Evolutionary conservation across 345 rosid genomes (phyloP).

Genomic region (Boechera retrofracta): DNA sequence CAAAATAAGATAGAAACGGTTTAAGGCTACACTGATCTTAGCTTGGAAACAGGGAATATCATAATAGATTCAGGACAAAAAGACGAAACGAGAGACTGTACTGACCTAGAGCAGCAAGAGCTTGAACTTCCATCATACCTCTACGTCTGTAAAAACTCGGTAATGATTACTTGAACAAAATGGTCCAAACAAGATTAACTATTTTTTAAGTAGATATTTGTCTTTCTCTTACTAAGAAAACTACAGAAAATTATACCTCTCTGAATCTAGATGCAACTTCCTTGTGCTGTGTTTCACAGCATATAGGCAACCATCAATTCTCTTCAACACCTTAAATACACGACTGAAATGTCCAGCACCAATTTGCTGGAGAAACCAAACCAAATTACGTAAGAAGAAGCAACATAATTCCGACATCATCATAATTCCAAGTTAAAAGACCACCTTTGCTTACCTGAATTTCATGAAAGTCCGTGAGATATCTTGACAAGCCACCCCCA

Average conservation of each 20-base stretch:
- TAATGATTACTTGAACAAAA: constrained; percentile 6
- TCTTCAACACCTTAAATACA: constrained; percentile 87
- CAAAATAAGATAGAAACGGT: constrained; percentile 19
- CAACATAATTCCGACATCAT: constrained; percentile 3
- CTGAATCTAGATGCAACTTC: constrained; percentile 70
- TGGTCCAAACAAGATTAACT: neutral
- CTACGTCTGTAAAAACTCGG: constrained; percentile 61
- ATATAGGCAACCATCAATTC: constrained; percentile 96
- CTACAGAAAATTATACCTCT: constrained; percentile 58
- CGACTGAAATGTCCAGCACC: constrained; percentile 88
- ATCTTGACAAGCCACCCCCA: constrained; percentile 94
- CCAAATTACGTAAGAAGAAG: constrained; percentile 22
- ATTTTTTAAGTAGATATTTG: neutral
- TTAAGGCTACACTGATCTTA: constrained; percentile 11
- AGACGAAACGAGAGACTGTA: neutral
- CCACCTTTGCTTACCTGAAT: constrained; percentile 60
- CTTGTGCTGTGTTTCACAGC: constrained; percentile 84
- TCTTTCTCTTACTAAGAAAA: neutral
- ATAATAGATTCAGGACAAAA: constrained; percentile 6
- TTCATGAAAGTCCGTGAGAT: constrained; percentile 92
- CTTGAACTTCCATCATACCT: constrained; percentile 99
- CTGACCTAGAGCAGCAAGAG: constrained; percentile 94
- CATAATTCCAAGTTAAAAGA: neutral
- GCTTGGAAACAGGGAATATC: neutral
- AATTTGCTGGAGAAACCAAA: constrained; percentile 65